These are phyloP conservation scores for Gynandropsis gynandra DNA, from an alignment of 345 rosid genomes.

Conservation along the genomic window DNA sequence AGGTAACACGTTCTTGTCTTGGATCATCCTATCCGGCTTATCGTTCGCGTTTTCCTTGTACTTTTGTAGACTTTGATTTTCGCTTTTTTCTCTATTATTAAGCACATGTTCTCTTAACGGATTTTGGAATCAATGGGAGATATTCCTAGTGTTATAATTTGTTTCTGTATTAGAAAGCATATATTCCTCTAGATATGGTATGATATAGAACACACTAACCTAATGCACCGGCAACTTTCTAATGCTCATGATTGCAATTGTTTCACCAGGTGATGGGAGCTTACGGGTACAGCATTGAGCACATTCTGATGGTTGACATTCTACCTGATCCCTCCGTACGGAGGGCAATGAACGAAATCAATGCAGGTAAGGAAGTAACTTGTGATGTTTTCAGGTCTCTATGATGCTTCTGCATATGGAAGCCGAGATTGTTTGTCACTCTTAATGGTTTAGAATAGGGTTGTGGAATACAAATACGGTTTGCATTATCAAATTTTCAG, in stretches of 20 bases:
- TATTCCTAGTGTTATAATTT: neutral
- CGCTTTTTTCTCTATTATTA: neutral
- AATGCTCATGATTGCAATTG: constrained; percentile 12
- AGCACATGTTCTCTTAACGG: neutral
- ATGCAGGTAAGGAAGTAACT: constrained; percentile 56
- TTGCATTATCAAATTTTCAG: too few species aligned
- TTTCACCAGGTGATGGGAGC: constrained; percentile 77
- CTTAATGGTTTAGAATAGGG: too few species aligned
- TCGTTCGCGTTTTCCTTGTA: neutral
- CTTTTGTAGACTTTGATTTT: neutral
- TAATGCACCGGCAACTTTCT: neutral
- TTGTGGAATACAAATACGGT: too few species aligned
- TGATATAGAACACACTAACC: neutral
- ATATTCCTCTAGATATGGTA: too few species aligned
- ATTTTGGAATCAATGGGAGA: neutral
- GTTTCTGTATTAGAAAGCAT: constrained; percentile 2
- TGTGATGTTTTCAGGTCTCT: neutral
- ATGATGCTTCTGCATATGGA: too few species aligned
- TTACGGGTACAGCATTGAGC: constrained; percentile 94
- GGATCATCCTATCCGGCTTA: neutral
- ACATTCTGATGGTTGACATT: constrained; percentile 94
- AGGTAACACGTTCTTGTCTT: constrained; percentile 35
- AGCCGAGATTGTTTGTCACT: too few species aligned
- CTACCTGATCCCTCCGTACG: constrained; percentile 87
- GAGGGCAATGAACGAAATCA: constrained; percentile 96